Percentiles rank a stretch among this genome's conserved stretches.
These are phyloP conservation scores for Fusarium oligoseptatum DNA, from an alignment of 2,329 filamentous ascomycete species.

Conservation along the genomic window DNA sequence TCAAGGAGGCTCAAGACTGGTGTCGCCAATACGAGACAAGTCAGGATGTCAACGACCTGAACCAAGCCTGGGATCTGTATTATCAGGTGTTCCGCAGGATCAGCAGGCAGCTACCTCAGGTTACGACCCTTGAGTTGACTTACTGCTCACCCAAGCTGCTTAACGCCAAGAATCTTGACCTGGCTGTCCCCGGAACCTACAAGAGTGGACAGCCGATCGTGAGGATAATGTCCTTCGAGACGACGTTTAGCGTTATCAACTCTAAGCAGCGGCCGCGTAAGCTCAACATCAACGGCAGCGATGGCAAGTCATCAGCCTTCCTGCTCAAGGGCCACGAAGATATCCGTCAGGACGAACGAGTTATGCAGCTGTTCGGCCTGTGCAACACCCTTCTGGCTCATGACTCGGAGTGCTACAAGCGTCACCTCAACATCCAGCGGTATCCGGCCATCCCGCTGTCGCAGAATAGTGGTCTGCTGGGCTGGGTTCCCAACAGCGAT, in stretches of 20 bases:
- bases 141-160: constrained; percentile 97
- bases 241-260: constrained; percentile 90
- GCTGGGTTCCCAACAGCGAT: constrained; percentile 98
- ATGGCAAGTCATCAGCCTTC: constrained; percentile 89
- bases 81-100: constrained; percentile 99
- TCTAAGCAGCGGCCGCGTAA: constrained; percentile 97
- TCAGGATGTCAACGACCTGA: constrained; percentile 93
- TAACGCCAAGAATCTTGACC: constrained; percentile 84
- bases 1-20: constrained; percentile 96
- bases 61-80: constrained; percentile 99
- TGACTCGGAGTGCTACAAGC: constrained; percentile 96
- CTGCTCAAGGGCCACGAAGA: constrained; percentile 99
- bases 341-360: constrained; percentile 97
- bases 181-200: constrained; percentile 97
- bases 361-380: constrained; percentile 98
- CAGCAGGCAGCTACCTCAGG: constrained; percentile 89
- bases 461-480: constrained; percentile 93
- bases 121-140: constrained; percentile 92
- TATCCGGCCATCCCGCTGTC: constrained; percentile 98
- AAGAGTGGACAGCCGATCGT: constrained; percentile 82
- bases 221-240: constrained; percentile 89
- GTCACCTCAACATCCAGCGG: constrained; percentile 94
- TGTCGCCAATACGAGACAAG: constrained; percentile 91
- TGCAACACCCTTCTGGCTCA: constrained; percentile 95
- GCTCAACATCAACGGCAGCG: constrained; percentile 87